phyloP scores from a whole-genome alignment of 371 early-diverging fungal species.

The Dentiscutata heterogama region DNA sequence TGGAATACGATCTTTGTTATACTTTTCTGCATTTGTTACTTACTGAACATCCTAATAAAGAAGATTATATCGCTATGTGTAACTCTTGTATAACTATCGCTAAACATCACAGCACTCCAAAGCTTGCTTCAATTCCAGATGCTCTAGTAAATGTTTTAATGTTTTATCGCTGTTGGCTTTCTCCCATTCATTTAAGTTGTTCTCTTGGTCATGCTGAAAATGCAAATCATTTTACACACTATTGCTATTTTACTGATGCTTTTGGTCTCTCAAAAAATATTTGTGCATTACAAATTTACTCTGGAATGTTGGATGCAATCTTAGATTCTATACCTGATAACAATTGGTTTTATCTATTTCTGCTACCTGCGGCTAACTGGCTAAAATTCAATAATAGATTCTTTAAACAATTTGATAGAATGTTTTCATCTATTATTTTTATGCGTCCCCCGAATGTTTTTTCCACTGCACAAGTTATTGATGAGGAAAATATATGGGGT shows the following conservation, averaged over 20 bases:
- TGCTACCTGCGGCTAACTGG: too few relatives aligned
- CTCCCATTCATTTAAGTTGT: constrained; percentile 6
- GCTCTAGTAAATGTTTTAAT: neutral
- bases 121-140: neutral
- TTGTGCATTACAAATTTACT: neutral
- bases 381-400: too few relatives aligned
- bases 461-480: too few relatives aligned
- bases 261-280: constrained; percentile 1
- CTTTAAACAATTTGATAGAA: too few relatives aligned
- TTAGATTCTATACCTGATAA: too few relatives aligned
- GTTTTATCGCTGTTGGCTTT: neutral
- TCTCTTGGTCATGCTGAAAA: neutral
- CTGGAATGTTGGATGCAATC: neutral
- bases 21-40: too few relatives aligned
- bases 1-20: too few relatives aligned
- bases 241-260: neutral
- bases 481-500: too few relatives aligned
- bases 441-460: too few relatives aligned
- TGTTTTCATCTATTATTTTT: too few relatives aligned
- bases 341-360: too few relatives aligned
- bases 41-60: too few relatives aligned
- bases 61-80: neutral
- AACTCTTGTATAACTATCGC: neutral
- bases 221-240: neutral
- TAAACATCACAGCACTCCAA: neutral